phyloP scores from a whole-genome alignment of 2,329 filamentous ascomycete species.

The Beauveria bassiana region DNA sequence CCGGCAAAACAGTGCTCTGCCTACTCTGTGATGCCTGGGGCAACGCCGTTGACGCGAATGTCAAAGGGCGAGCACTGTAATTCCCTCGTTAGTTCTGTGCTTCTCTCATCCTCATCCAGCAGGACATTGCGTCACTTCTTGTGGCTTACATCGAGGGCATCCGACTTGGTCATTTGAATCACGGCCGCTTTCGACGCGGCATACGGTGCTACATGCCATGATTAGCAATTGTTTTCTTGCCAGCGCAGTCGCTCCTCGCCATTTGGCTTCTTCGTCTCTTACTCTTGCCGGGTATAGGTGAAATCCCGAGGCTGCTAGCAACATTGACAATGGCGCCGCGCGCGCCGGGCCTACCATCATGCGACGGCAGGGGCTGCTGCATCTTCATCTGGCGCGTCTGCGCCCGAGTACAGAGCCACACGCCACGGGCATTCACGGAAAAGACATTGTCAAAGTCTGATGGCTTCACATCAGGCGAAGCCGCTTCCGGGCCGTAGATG shows the following conservation, averaged over 20 bases:
- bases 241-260: background rate
- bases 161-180: constrained; percentile 36
- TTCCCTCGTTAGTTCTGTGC: background rate
- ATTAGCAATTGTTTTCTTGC: background rate
- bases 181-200: constrained; percentile 39
- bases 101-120: too few relatives aligned
- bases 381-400: constrained; percentile 34
- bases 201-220: constrained; percentile 30
- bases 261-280: constrained; percentile 13
- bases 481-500: constrained; percentile 29
- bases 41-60: constrained; percentile 39
- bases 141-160: constrained; percentile 36
- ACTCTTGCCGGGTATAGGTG: constrained; percentile 34
- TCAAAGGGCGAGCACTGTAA: constrained; percentile 34
- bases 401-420: constrained; percentile 36
- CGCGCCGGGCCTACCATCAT: constrained; percentile 33
- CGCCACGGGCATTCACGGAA: constrained; percentile 34
- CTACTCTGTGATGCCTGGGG: constrained; percentile 37
- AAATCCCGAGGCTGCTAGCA: constrained; percentile 34
- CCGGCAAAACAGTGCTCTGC: background rate
- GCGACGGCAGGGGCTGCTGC: constrained; percentile 33
- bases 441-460: constrained; percentile 36
- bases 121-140: background rate
- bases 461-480: constrained; percentile 26
- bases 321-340: constrained; percentile 39